phyloP scores from a whole-genome alignment of 2,329 filamentous ascomycete species.

The Cladosporium sphaerospermum region DNA sequence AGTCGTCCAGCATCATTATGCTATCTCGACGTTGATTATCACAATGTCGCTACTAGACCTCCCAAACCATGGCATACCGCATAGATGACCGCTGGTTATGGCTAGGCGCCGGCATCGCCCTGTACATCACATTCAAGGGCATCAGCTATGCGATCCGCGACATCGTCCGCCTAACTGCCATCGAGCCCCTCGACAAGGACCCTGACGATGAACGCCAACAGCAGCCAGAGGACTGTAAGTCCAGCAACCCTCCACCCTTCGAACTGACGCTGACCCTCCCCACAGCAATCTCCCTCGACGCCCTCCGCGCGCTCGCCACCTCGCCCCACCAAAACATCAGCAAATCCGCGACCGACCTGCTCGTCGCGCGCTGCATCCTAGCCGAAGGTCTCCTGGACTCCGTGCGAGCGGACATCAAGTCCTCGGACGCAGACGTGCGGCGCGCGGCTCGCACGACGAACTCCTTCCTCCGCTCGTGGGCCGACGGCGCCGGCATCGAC shows the following conservation, averaged over 20 bases:
- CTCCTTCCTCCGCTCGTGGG: constrained; percentile 1
- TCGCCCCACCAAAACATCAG: constrained; percentile 40
- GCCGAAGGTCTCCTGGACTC: not conserved
- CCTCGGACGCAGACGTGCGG: not conserved
- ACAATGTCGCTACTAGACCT: too few relatives aligned
- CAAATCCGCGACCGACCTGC: constrained; percentile 27
- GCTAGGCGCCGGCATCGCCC: constrained; percentile 47
- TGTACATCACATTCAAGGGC: constrained; percentile 52
- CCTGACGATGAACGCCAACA: constrained; percentile 28
- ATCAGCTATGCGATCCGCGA: constrained; percentile 54
- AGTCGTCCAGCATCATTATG: too few relatives aligned
- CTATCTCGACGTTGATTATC: too few relatives aligned
- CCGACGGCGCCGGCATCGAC: not conserved
- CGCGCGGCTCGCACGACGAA: not conserved
- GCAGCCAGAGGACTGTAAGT: constrained; percentile 19
- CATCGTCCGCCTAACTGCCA: constrained; percentile 59
- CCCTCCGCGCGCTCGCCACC: constrained; percentile 35
- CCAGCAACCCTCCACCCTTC: not conserved
- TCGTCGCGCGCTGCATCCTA: constrained; percentile 20
- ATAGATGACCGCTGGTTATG: constrained; percentile 43
- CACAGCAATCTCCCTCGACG: constrained; percentile 35
- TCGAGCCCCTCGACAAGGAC: constrained; percentile 60
- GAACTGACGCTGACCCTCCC: not conserved
- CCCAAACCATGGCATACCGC: constrained; percentile 27
- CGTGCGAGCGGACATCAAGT: not conserved